Evolutionary conservation across 2,329 filamentous ascomycete genomes (phyloP).

Genomic region (Talaromyces sp.): DNA sequence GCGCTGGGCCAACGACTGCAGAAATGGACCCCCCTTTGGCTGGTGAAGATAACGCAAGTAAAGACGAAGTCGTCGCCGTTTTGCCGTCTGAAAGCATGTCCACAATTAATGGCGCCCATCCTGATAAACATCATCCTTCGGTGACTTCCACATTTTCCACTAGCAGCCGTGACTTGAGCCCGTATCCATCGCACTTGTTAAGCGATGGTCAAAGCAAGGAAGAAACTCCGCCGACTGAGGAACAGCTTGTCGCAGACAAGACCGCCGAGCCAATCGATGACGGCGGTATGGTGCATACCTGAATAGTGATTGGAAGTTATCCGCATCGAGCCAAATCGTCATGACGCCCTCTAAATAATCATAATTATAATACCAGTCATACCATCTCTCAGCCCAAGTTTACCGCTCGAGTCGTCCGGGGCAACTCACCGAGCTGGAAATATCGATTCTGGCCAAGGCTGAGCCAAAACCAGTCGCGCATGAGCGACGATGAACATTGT

Average conservation of each 20-base stretch:
- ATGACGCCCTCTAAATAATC: neutral
- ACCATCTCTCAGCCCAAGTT: neutral
- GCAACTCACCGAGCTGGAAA: neutral
- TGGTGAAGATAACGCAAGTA: neutral
- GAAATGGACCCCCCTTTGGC: conserved; percentile 12
- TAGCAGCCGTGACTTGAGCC: conserved; percentile 46
- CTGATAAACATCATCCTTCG: conserved; percentile 35
- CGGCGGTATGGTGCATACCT: neutral
- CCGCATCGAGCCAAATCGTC: neutral
- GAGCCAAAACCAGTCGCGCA: neutral
- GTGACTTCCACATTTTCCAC: conserved; percentile 49
- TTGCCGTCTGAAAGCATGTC: conserved; percentile 7
- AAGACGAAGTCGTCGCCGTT: neutral
- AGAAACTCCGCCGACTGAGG: conserved; percentile 11
- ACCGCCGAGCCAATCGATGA: too few relatives aligned
- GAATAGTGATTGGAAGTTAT: neutral
- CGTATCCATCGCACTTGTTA: conserved; percentile 38
- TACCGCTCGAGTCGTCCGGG: neutral
- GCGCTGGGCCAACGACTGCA: conserved; percentile 23
- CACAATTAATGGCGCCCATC: conserved; percentile 15
- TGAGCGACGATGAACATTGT: neutral
- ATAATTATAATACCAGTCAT: neutral
- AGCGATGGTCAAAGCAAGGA: conserved; percentile 20
- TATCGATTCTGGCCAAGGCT: neutral
- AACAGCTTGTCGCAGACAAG: neutral